These are phyloP conservation scores for Prunus yedoensis DNA, from an alignment of 331 rosid species.

Conservation along the genomic window DNA sequence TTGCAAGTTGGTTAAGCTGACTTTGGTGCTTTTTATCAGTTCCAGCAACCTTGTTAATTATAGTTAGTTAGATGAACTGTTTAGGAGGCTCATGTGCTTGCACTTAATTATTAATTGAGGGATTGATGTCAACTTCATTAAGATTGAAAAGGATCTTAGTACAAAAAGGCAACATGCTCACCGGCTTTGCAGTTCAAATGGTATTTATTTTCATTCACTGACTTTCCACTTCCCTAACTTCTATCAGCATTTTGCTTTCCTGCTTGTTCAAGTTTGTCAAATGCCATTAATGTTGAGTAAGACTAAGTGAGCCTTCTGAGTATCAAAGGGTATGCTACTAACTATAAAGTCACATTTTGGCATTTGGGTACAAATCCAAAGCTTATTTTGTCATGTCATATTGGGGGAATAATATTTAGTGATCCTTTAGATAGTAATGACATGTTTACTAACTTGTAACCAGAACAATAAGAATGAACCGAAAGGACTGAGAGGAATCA, in stretches of 20 bases:
- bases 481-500: no score
- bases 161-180: neutral
- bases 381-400: no score
- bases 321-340: no score
- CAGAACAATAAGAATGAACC: no score
- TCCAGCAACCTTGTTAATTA: no score
- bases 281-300: neutral
- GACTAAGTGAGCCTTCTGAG: neutral
- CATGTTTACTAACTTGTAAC: no score
- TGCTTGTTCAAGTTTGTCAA: neutral
- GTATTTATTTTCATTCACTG: neutral
- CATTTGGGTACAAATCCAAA: no score
- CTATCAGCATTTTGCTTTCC: neutral
- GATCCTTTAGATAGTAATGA: no score
- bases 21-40: no score
- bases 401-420: no score
- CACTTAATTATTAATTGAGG: neutral
- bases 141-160: neutral
- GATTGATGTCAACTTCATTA: neutral
- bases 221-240: neutral
- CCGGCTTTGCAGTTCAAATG: slow-evolving; percentile 1
- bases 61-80: no score
- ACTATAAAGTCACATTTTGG: no score
- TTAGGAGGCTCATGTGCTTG: neutral
- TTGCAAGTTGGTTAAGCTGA: neutral